Evolutionary conservation across 345 rosid species (phyloP), one percentile per base, ranked within the genome.

Genomic region (Erucastrum elatum): DNA sequence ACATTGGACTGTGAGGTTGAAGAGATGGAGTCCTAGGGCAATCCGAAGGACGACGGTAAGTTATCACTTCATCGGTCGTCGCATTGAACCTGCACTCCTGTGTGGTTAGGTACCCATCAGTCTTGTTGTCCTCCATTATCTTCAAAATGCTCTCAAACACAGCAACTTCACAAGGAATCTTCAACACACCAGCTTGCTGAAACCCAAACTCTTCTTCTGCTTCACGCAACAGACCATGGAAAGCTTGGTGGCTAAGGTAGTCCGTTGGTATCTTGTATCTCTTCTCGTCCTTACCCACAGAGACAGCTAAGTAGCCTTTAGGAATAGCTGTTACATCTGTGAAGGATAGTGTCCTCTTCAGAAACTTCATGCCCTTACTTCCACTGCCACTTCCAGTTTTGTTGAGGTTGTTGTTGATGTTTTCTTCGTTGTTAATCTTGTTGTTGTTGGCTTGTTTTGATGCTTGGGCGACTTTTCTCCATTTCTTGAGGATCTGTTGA

Each of bases 121-220:
- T 78, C 77, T 82, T 82, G 74, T 82, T 85, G 2, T 85, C 84
- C 61, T 84, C 85, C 78, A 89, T 85, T 27, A 84, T 35, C 85
- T 87, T 85, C 75, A 87, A 70, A 33, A 87, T 87, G 63, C 60
- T 88, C 73, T 86, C 88, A 33, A 90, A 90, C 37, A 87, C 79
- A 30, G 84, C 41, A 10, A 87, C 92, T 74, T 86, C 75, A 58
- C 95, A 88, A 53, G 95, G 96, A 51, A 90, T 88, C 85, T 83
- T 90, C 33, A 92, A 62, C 15, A 92, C 87, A 5, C 97, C 95
- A 7, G 86, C 61, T 73, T 92, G 94, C 46, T 87, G 91, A 84
- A 92, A 90, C 58, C 97, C 98, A 27, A 91, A 91, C 73, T 88
- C 98, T 74, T 93, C 98, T 66, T 90, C 97, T 11, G 98, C 94